A percentile compares a stretch with the other conserved stretches of the same genome.
Evolutionary conservation across 2,329 filamentous ascomycete species (phyloP).

Genomic region (Trichoderma sp.): DNA sequence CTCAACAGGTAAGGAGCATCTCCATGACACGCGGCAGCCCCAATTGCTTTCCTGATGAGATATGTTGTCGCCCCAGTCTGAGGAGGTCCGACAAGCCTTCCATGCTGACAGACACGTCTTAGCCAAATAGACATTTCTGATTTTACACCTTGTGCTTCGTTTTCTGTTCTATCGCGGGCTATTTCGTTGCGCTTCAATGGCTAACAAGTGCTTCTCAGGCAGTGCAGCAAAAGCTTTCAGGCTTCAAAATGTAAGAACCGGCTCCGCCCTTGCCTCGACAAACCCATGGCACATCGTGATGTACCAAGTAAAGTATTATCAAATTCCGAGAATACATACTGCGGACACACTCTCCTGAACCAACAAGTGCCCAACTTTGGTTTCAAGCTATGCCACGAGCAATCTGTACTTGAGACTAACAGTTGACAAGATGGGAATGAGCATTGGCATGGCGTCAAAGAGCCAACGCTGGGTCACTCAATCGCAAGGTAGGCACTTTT

Average conservation of each 20-base stretch:
- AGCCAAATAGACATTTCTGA: constrained; percentile 62
- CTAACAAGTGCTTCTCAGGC: constrained; percentile 33
- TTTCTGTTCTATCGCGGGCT: constrained; percentile 14
- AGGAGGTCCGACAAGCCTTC: constrained; percentile 53
- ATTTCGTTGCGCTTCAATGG: constrained; percentile 4
- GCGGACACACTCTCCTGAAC: constrained; percentile 44
- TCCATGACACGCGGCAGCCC: constrained; percentile 3
- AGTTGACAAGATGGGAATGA: not conserved
- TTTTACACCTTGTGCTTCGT: constrained; percentile 33
- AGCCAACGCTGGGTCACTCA: not conserved
- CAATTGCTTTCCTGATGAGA: constrained; percentile 45
- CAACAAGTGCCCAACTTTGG: constrained; percentile 24
- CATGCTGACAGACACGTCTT: constrained; percentile 58
- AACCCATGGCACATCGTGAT: constrained; percentile 41
- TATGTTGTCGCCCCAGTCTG: constrained; percentile 56
- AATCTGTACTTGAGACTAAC: constrained; percentile 15
- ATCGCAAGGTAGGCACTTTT: constrained; percentile 36
- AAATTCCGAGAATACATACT: constrained; percentile 49
- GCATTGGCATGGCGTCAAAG: not conserved
- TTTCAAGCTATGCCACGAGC: not conserved
- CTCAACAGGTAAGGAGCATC: constrained; percentile 7
- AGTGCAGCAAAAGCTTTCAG: not conserved
- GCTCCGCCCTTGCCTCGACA: constrained; percentile 6
- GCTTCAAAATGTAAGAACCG: constrained; percentile 23
- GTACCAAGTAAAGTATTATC: constrained; percentile 47